Evolutionary conservation across 2,329 filamentous ascomycete genomes (phyloP), one percentile per base, ranked within the genome.

Genomic region (Fusarium staphyleae): DNA sequence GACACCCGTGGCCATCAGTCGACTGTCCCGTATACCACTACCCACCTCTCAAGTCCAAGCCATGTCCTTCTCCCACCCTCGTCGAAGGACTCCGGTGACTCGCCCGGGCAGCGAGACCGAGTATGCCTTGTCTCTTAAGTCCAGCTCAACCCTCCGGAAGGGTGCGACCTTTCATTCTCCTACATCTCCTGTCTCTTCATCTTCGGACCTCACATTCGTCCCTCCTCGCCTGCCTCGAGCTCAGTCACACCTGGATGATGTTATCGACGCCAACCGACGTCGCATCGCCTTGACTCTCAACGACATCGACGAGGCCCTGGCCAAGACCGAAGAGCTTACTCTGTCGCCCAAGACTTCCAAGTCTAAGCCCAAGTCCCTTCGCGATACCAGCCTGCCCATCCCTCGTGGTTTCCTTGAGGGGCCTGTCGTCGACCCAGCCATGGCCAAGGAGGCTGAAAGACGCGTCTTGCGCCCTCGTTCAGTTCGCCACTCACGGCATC

Each of bases 161-260:
- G 86, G 86, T 68, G 85, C 87, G 48, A 91, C 89, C 65, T 86
- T 85, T 66, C 81, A 84, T 66, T 82, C 82, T 71, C 79, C 71
- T 55, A 62, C 69, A 30, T 81, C 81, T 69, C 77, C 80, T 54
- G 72, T 67, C 72, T 66, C 69, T 63, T 62, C 69, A 41, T 54
- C 62, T 42, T 70, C 74, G 54, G 75, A 76, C 52, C 70, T 75
- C 28, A 61, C 70, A 50, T 82, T 83, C 63, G 72, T 72, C 47
- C 79, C 82, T 53, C 82, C 83, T 50, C 74, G 76, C 34, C 79
- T 89, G 66, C 81, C 82, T 63, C 87, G 89, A 54, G 87, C 88
- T 42, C 86, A 88, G 65, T 89, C 88, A 45, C 82, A 77, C 60
- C 76, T 91, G 55, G 87, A 91, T 75, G 87, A 89, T 81, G 85